Conservation (phyloP, 257 asterid genomes). For the Fraxinus excelsior region DNA sequence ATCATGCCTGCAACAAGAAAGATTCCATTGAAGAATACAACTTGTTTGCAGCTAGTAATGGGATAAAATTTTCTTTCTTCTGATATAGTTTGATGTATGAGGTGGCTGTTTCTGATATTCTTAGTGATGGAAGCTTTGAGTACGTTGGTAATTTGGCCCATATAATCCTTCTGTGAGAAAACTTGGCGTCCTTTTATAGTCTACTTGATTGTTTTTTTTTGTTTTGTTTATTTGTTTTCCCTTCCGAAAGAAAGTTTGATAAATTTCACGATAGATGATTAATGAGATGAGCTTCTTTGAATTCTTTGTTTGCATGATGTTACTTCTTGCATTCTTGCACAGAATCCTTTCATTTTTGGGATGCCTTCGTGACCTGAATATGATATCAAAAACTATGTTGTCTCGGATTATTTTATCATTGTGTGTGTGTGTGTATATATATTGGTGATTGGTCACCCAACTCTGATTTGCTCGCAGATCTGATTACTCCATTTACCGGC, state of each 20-base stretch:
- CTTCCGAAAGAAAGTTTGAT: slow-evolving; percentile 1
- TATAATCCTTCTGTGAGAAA: slow-evolving; percentile 41
- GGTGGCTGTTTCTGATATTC: slow-evolving; percentile 36
- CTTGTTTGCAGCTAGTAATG: slow-evolving; percentile 82
- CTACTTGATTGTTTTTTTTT: slow-evolving; percentile 23
- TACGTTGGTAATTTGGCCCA: slow-evolving; percentile 42
- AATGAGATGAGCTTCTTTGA: background rate
- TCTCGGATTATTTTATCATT: too few species aligned
- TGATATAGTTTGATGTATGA: slow-evolving; percentile 49
- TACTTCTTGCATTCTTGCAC: background rate
- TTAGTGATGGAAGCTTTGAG: slow-evolving; percentile 48
- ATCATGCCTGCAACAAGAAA: slow-evolving; percentile 48
- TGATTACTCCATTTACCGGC: background rate
- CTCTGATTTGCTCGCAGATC: background rate
- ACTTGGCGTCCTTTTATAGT: slow-evolving; percentile 26
- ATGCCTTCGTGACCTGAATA: background rate
- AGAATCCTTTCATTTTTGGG: background rate
- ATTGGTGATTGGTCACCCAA: background rate
- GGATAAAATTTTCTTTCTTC: slow-evolving; percentile 77
- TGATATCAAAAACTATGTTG: background rate
- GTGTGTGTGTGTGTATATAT: too few species aligned
- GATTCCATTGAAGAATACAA: slow-evolving; percentile 79
- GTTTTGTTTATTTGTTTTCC: slow-evolving; percentile 19
- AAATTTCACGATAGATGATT: background rate
- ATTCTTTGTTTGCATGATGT: background rate